Base-by-base conservation (phyloP, 192 early-diverging fungal species). In the Entomortierella chlamydospora region DNA sequence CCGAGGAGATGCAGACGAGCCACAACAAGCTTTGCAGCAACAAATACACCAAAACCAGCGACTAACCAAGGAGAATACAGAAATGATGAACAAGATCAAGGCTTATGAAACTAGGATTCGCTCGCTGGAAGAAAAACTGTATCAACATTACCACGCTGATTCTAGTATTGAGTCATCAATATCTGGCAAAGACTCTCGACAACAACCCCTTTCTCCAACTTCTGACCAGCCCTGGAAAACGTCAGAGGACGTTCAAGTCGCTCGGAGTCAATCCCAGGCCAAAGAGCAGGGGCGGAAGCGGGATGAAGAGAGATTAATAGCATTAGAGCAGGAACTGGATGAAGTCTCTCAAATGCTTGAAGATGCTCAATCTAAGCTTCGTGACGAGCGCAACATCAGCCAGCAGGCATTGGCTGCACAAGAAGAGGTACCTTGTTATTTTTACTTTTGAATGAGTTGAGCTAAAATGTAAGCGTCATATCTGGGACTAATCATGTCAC, bases 81-180 rank as follows among this genome's bases (percentile, higher is more conserved):
- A 79, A 1, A 29, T 79, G 25, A 0, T 39, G 13, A 56, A 49
- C 12, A 79, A 79, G 60, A 73, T 70, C 57, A 72, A 83, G 66
- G 76, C 74, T 2, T 83, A 77, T n/a, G 82, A 85, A 54, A 31
- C 66, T 15, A 79, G 84, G 43, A 85, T 85, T 37, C 72, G 70
- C 34, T 60, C 62, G 7, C 73, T 85, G 0, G 84, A 85, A 37
- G 82, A 81, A 20, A 71, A 59, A 23, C 50, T 85, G 20, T 81
- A 85, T 26, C 69, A 66, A 47, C 77, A 78, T 56, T 82, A 74
- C 43, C 64, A 73, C 12, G 65, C 80, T n/a, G 43, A 57, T 29
- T 51, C 76, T 2, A 66, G 54, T n/a, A 54, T 37, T 5, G 76
- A 79, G 2, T 70, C 68, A 0, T 66, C 76, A 10, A 12, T 42